Evolutionary conservation across 768 basidiomycete species (phyloP).

Genomic region (Tephrocybe sp.): DNA sequence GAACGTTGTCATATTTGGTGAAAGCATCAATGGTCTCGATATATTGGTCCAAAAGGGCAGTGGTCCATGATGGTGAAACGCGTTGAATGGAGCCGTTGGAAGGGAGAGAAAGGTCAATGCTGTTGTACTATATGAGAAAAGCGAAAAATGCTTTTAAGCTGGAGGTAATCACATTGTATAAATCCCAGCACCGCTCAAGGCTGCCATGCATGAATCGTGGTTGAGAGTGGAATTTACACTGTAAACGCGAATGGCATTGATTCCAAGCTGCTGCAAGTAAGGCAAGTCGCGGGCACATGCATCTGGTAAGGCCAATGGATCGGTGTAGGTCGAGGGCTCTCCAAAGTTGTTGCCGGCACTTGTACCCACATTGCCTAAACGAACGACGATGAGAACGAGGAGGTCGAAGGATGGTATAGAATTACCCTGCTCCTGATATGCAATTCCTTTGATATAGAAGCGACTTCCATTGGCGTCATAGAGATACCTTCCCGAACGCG

Average conservation of each 20-base stretch:
- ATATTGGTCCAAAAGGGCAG: constrained; percentile 78
- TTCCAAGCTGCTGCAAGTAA: constrained; percentile 69
- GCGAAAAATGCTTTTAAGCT: constrained; percentile 2
- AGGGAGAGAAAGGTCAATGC: constrained; percentile 84
- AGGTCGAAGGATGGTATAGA: neutral
- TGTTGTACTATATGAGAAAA: constrained; percentile 25
- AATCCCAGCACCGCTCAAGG: constrained; percentile 75
- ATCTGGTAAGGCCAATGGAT: constrained; percentile 67
- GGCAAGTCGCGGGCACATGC: constrained; percentile 81
- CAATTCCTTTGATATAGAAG: constrained; percentile 88
- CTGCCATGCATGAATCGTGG: constrained; percentile 84
- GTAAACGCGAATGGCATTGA: constrained; percentile 86
- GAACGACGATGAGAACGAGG: neutral
- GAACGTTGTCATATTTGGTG: constrained; percentile 83
- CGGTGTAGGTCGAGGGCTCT: constrained; percentile 73
- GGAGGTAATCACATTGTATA: constrained; percentile 75
- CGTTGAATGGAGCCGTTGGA: constrained; percentile 85
- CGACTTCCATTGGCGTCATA: constrained; percentile 72
- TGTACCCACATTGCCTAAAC: constrained; percentile 37
- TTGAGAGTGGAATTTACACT: constrained; percentile 80
- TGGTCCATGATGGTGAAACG: constrained; percentile 69
- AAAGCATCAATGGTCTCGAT: constrained; percentile 75
- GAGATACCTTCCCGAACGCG: constrained; percentile 75
- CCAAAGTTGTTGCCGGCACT: constrained; percentile 58
- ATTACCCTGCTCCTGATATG: constrained; percentile 80